phyloP scores from a whole-genome alignment of 352 stramenopile genomes.

The Globisporangium yorkense region DNA sequence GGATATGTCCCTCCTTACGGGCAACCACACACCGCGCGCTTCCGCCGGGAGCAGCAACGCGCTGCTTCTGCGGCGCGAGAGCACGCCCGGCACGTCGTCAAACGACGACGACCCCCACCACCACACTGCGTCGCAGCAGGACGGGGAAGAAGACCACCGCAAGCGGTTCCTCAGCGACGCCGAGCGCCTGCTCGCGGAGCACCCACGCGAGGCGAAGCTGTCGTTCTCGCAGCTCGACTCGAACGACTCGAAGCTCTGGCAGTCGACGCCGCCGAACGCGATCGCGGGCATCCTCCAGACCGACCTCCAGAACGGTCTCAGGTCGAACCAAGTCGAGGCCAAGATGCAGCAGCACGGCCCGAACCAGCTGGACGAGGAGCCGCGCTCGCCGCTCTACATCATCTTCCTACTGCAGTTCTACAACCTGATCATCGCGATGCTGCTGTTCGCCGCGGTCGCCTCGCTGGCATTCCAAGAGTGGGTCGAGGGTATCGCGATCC shows the following conservation, averaged over 20 bases:
- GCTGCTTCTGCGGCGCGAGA: constrained; percentile 7
- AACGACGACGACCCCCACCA: not conserved
- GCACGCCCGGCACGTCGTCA: constrained; percentile 13
- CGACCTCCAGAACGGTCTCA: constrained; percentile 39
- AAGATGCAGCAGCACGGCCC: constrained; percentile 38
- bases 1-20: constrained; percentile 7
- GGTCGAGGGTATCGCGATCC: constrained; percentile 64
- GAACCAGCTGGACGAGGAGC: constrained; percentile 64
- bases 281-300: constrained; percentile 51
- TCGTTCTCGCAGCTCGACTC: constrained; percentile 57
- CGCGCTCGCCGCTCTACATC: constrained; percentile 47
- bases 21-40: not conserved
- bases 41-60: constrained; percentile 12
- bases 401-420: constrained; percentile 76
- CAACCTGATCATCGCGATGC: constrained; percentile 70
- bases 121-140: not conserved
- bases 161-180: constrained; percentile 56
- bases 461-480: constrained; percentile 55
- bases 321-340: constrained; percentile 30
- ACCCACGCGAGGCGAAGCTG: constrained; percentile 34
- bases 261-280: constrained; percentile 22
- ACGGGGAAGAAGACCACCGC: constrained; percentile 26
- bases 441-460: constrained; percentile 51
- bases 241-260: constrained; percentile 32
- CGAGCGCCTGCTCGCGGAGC: constrained; percentile 45